phyloP scores from a whole-genome alignment of 1,284 basidiomycete genomes.

The Ustilago shanxiensis region DNA sequence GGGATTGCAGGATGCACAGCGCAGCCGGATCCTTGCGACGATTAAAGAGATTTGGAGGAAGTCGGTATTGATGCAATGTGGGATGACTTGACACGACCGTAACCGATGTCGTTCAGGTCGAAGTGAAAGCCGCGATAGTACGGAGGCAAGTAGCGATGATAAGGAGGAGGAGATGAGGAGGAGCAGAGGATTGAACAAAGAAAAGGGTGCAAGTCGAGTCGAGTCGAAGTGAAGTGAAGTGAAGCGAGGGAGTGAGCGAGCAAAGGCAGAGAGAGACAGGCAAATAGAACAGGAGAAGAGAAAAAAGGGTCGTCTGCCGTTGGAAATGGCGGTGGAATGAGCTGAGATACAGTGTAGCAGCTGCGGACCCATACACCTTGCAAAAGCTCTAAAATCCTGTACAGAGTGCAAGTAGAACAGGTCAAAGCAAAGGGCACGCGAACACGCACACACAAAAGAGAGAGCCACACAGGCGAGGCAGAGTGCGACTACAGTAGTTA shows the following conservation, averaged over 20 bases:
- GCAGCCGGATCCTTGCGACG: slow-evolving; percentile 1
- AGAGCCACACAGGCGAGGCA: not conserved
- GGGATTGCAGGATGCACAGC: not conserved
- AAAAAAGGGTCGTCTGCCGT: no score
- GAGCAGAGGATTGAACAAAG: not conserved
- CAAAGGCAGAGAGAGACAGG: not conserved
- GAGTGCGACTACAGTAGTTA: not conserved
- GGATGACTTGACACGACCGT: not conserved
- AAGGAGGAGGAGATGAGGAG: not conserved
- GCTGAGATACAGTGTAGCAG: no score
- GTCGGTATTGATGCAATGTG: no score
- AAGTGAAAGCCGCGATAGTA: not conserved
- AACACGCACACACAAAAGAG: not conserved
- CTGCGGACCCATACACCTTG: no score
- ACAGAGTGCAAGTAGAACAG: no score
- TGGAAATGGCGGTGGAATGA: not conserved
- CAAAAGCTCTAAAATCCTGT: not conserved
- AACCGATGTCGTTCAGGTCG: not conserved
- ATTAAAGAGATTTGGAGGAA: no score
- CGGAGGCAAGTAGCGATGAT: not conserved
- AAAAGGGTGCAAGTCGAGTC: not conserved
- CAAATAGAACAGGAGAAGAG: not conserved
- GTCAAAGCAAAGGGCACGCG: not conserved
- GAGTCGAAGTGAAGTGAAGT: not conserved
- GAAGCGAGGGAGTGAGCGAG: not conserved